Evolutionary conservation across 345 rosid species (phyloP).

Genomic region (Anacardium occidentale): DNA sequence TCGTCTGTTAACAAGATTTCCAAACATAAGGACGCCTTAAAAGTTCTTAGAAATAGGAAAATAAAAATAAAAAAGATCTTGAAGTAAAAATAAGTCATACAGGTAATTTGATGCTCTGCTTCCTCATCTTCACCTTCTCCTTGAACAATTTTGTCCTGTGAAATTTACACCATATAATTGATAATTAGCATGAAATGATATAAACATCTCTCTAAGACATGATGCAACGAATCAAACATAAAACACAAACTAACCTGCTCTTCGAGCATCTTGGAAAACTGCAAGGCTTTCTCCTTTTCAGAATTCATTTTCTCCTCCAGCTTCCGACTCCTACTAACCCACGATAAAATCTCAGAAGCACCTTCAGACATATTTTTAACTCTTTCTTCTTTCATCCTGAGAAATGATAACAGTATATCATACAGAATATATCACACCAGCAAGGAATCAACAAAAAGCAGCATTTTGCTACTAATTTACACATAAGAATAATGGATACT

Average conservation of each 20-base stretch:
- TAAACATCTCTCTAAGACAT: conserved; percentile 13
- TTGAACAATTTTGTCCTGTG: conserved; percentile 71
- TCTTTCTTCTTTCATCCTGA: conserved; percentile 88
- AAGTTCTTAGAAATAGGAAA: no score
- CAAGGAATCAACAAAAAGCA: not conserved
- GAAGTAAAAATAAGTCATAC: conserved; percentile 31
- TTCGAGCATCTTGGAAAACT: conserved; percentile 76
- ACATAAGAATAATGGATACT: not conserved
- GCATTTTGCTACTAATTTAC: not conserved
- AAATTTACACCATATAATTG: conserved; percentile 20
- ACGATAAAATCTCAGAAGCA: conserved; percentile 62
- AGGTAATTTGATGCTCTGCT: conserved; percentile 32
- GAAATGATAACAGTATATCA: not conserved
- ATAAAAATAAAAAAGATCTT: no score
- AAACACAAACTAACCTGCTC: conserved; percentile 62
- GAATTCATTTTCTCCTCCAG: conserved; percentile 66
- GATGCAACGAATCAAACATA: conserved; percentile 1
- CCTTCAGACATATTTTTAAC: conserved; percentile 56
- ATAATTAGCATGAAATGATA: conserved; percentile 13
- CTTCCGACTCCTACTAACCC: conserved; percentile 80
- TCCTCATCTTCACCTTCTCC: conserved; percentile 74
- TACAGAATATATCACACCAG: not conserved
- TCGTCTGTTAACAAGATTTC: conserved; percentile 49
- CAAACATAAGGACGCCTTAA: not conserved
- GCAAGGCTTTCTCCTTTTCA: conserved; percentile 77